Base-by-base conservation (phyloP, 176 grass and related monocot genomes). In the Musa schizocarpa region DNA sequence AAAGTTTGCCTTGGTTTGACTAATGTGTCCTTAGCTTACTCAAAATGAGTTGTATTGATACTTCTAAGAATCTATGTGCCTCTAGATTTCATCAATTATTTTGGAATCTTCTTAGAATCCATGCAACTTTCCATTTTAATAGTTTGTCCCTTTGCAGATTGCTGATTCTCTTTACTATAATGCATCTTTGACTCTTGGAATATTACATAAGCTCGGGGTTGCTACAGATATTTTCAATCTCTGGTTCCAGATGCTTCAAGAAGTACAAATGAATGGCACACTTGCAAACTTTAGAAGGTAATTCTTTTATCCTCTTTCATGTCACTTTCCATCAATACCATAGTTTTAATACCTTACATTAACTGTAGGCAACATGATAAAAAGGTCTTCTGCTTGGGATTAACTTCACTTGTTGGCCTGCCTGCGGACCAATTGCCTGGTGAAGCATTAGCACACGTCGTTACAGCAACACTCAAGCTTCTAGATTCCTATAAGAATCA, bases 121-220 rank as follows among this genome's bases (percentile, higher is more conserved):
- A 21, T 70, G 50, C 50, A 10, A 34, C 3, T n/a, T 50, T n/a
- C 50, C 16, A 50, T 49, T 51, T 70, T 70, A 50, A 17, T 20
- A 8, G 16, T 34, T n/a, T 70, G 20, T 13, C 16, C 8, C n/a
- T 0, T 70, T 89, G 80, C 84, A 96, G 92, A 79, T 92, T 72
- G 86, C 92, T 81, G 87, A 92, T 89, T 83, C 86, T 11, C 77
- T 96, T 34, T 96, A 88, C 79, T 96, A 96, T 61, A 96, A 92
- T 65, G 78, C 92, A 53, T 76, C 75, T 13, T 75, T 96, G 84
- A 89, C 92, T 50, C 92, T 96, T 69, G 84, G 74, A 54, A 83
- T 52, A 68, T 63, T 96, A 78, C 76, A 92, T 71, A 96, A 91
- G 68, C 88, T 89, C 53, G 80, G 84, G 24, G 92, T 89, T 76